phyloP scores from a whole-genome alignment of 495 filamentous ascomycete genomes.

The Penicillium macrosclerotiorum region DNA sequence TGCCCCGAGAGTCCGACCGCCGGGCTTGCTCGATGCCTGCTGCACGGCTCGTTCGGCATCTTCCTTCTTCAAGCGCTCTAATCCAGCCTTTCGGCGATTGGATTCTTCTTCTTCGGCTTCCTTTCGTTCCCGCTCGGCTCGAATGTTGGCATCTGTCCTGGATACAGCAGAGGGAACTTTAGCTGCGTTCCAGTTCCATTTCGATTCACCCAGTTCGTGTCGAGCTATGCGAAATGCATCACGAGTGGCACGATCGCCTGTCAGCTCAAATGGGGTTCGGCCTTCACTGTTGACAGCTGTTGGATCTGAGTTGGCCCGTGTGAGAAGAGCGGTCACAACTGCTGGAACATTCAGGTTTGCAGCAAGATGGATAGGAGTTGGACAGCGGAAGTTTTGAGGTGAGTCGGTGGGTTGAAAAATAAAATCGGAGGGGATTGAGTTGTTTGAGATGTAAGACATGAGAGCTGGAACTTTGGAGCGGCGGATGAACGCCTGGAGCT shows the following conservation, averaged over 20 bases:
- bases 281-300: slow-evolving; percentile 61
- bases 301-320: slow-evolving; percentile 73
- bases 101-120: slow-evolving; percentile 54
- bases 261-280: slow-evolving; percentile 79
- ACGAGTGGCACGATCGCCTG: slow-evolving; percentile 80
- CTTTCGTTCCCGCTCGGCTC: slow-evolving; percentile 60
- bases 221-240: slow-evolving; percentile 92
- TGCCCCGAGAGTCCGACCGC: slow-evolving; percentile 49
- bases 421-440: slow-evolving; percentile 67
- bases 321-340: slow-evolving; percentile 71
- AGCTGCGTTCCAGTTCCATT: slow-evolving; percentile 79
- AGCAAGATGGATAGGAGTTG: slow-evolving; percentile 83
- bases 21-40: slow-evolving; percentile 39
- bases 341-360: slow-evolving; percentile 71
- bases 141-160: slow-evolving; percentile 63
- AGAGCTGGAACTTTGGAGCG: slow-evolving; percentile 87
- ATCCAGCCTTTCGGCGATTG: slow-evolving; percentile 59
- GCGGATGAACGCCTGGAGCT: slow-evolving; percentile 82
- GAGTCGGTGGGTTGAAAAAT: slow-evolving; percentile 67
- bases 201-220: slow-evolving; percentile 69
- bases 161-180: slow-evolving; percentile 68
- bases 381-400: slow-evolving; percentile 76
- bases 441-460: slow-evolving; percentile 75
- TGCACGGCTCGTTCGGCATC: slow-evolving; percentile 51
- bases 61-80: slow-evolving; percentile 65